These are phyloP conservation scores for Colletotrichum spaethianum DNA, from an alignment of 2,329 filamentous ascomycete species.

Conservation along the genomic window DNA sequence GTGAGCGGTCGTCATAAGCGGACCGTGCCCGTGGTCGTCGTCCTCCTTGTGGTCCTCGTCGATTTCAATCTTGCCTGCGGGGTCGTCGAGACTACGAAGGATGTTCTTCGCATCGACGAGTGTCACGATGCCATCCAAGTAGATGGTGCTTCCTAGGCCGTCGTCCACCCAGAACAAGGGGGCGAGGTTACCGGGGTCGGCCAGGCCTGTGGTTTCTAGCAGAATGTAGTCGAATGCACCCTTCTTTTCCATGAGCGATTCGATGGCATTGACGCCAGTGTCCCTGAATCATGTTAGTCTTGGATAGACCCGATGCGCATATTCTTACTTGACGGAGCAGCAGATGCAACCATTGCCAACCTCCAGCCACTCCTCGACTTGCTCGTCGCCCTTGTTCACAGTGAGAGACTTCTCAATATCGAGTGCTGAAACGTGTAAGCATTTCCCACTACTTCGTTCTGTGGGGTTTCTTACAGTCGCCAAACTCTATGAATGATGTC, in stretches of 20 bases:
- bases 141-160: constrained; percentile 93
- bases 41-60: constrained; percentile 55
- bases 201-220: constrained; percentile 94
- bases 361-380: constrained; percentile 95
- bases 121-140: constrained; percentile 96
- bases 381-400: constrained; percentile 85
- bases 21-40: constrained; percentile 67
- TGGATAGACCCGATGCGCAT: neutral
- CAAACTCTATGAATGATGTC: constrained; percentile 75
- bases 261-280: constrained; percentile 92
- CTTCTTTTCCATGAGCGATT: constrained; percentile 93
- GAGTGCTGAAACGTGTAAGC: constrained; percentile 69
- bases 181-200: constrained; percentile 95
- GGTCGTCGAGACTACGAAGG: constrained; percentile 83
- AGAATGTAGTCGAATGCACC: constrained; percentile 98
- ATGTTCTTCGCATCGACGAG: constrained; percentile 97
- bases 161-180: constrained; percentile 99
- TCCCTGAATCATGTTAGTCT: constrained; percentile 69
- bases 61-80: constrained; percentile 63
- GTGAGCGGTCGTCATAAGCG: constrained; percentile 90
- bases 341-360: constrained; percentile 98
- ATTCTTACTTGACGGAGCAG: constrained; percentile 88
- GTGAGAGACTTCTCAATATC: constrained; percentile 98
- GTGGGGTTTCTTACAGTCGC: constrained; percentile 73
- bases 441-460: constrained; percentile 10